phyloP scores from a whole-genome alignment of 2,329 filamentous ascomycete genomes.

The Arthrobotrys pseudoclavata region DNA sequence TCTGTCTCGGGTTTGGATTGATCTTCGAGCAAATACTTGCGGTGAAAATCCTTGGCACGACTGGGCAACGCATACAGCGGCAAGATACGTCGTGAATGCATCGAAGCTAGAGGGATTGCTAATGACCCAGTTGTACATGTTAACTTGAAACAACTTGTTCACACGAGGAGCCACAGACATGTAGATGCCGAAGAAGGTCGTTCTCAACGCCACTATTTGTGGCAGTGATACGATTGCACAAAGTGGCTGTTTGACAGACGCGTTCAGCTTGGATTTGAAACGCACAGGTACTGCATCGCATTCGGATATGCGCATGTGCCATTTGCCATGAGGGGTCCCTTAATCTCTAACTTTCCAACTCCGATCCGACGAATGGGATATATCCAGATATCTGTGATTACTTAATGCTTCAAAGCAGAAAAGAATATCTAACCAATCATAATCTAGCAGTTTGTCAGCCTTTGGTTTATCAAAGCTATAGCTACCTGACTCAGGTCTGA shows the following conservation, averaged over 20 bases:
- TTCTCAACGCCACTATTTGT: too few relatives aligned
- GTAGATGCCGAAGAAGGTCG: too few relatives aligned
- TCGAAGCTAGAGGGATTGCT: background rate
- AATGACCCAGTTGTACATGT: background rate
- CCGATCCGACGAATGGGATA: slow-evolving; percentile 1
- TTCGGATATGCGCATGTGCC: background rate
- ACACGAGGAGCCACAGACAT: too few relatives aligned
- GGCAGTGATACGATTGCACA: too few relatives aligned
- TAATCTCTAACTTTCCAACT: background rate
- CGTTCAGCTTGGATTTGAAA: background rate
- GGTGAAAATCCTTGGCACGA: background rate
- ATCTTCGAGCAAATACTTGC: slow-evolving; percentile 2
- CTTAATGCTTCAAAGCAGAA: background rate
- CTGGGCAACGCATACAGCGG: background rate
- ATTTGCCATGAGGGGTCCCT: background rate
- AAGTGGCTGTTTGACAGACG: background rate
- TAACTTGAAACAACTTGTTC: background rate
- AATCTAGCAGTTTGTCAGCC: slow-evolving; percentile 27
- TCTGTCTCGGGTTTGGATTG: background rate
- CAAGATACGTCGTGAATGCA: background rate
- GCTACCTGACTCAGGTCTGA: slow-evolving; percentile 13
- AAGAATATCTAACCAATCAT: slow-evolving; percentile 4
- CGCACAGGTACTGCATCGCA: background rate
- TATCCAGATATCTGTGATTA: background rate
- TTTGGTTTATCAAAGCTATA: slow-evolving; percentile 2